phyloP scores from a whole-genome alignment of 148 eudicot species.

The Chenopodium berlandieri region DNA sequence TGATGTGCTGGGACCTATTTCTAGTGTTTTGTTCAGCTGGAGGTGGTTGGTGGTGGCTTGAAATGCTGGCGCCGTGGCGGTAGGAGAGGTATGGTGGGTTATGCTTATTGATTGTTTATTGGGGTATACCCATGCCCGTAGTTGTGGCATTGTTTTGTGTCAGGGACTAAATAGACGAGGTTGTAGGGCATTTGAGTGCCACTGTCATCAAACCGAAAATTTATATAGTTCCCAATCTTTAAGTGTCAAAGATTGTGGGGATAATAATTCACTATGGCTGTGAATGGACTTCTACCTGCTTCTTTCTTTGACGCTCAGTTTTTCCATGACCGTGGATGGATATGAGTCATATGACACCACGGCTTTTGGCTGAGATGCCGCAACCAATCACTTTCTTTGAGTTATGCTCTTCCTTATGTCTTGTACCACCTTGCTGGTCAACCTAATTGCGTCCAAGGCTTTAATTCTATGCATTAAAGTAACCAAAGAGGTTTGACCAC shows the following conservation, averaged over 20 bases:
- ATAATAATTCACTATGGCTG: background rate
- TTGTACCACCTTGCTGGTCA: background rate
- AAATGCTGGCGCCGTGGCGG: background rate
- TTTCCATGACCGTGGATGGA: too few species aligned
- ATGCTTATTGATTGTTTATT: background rate
- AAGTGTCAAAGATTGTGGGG: background rate
- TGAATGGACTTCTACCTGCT: background rate
- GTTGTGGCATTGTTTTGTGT: background rate
- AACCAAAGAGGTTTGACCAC: too few species aligned
- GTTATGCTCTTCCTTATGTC: background rate
- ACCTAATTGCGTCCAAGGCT: background rate
- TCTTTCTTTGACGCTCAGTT: background rate
- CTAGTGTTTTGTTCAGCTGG: background rate
- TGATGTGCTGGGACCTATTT: background rate
- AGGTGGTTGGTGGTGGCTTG: background rate
- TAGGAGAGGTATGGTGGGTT: background rate
- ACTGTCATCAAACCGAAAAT: too few species aligned
- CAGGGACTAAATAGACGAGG: background rate
- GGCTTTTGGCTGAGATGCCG: background rate
- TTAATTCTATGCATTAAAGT: too few species aligned
- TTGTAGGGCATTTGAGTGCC: background rate
- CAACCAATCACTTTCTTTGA: background rate
- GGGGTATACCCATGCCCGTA: background rate
- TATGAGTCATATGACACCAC: background rate
- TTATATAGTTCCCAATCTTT: background rate